Conservation (phyloP, 768 basidiomycete species). For the Boletus fagicola region DNA sequence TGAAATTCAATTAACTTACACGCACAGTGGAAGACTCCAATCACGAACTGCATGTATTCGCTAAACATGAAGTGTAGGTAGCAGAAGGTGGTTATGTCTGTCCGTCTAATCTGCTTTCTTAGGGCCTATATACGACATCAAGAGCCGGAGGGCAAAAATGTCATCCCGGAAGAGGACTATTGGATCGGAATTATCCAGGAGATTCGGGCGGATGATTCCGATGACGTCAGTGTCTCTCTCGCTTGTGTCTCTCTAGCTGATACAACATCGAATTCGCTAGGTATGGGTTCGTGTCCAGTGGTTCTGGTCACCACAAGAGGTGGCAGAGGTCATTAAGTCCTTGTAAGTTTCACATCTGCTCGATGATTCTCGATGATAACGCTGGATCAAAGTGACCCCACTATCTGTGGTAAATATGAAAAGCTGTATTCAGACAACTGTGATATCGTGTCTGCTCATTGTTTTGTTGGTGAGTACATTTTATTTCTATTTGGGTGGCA, state of each 20-base stretch:
- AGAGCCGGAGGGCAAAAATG: neutral
- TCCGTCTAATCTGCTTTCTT: neutral
- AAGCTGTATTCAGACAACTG: constrained; percentile 47
- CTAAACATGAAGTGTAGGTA: constrained; percentile 35
- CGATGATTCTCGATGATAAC: neutral
- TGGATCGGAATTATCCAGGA: constrained; percentile 53
- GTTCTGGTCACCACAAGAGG: constrained; percentile 54
- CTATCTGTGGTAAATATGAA: constrained; percentile 46
- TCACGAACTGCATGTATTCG: constrained; percentile 27
- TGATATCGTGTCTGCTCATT: constrained; percentile 46
- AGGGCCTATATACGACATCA: constrained; percentile 36
- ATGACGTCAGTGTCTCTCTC: constrained; percentile 26
- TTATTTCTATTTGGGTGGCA: neutral
- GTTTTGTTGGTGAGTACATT: constrained; percentile 43
- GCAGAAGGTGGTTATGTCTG: neutral
- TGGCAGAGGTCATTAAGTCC: constrained; percentile 41
- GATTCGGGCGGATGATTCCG: constrained; percentile 37
- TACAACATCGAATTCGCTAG: constrained; percentile 22
- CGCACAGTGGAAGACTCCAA: constrained; percentile 15
- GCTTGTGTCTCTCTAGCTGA: neutral
- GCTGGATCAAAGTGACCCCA: constrained; percentile 35
- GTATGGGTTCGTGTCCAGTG: constrained; percentile 56
- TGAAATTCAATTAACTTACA: neutral
- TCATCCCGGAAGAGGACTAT: constrained; percentile 37
- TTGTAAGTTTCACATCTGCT: constrained; percentile 40